Percentiles rank a stretch among this genome's conserved stretches.
These are phyloP conservation scores for Meredithiella fracta DNA, from an alignment of 2,329 filamentous ascomycete genomes.

Conservation along the genomic window DNA sequence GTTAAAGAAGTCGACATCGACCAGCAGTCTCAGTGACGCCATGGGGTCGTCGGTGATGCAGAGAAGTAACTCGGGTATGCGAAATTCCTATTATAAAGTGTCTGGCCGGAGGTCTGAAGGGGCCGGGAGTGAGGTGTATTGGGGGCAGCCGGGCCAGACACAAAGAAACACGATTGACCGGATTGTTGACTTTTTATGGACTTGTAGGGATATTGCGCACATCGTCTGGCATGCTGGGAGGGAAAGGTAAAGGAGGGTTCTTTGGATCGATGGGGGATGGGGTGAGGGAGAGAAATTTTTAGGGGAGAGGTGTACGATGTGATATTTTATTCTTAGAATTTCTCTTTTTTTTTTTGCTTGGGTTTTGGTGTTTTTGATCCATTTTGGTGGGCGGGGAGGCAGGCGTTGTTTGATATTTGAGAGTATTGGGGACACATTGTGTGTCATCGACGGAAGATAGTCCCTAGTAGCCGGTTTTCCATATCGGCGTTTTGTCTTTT, in stretches of 20 bases:
- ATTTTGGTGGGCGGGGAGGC: background rate
- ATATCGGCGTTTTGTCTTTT: background rate
- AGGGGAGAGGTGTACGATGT: background rate
- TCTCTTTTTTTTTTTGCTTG: background rate
- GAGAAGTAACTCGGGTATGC: slow-evolving; percentile 73
- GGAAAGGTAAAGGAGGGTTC: slow-evolving; percentile 35
- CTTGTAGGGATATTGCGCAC: slow-evolving; percentile 52
- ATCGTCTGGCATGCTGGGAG: slow-evolving; percentile 58
- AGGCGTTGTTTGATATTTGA: background rate
- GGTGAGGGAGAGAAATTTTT: too few relatives aligned
- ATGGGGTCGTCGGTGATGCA: slow-evolving; percentile 44
- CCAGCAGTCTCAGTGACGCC: slow-evolving; percentile 29
- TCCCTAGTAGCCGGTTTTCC: background rate
- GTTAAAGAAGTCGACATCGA: slow-evolving; percentile 33
- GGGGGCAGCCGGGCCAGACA: background rate
- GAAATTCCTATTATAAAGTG: slow-evolving; percentile 23
- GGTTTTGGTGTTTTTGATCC: background rate
- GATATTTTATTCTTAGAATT: slow-evolving; percentile 3
- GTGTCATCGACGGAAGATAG: background rate
- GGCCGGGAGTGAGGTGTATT: too few relatives aligned
- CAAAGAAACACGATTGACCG: slow-evolving; percentile 36
- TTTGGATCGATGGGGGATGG: background rate
- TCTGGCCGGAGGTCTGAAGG: too few relatives aligned
- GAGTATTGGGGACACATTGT: background rate
- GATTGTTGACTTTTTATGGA: slow-evolving; percentile 67